Base-by-base conservation (phyloP, 2,329 filamentous ascomycete genomes). In the Juglanconis juglandina region DNA sequence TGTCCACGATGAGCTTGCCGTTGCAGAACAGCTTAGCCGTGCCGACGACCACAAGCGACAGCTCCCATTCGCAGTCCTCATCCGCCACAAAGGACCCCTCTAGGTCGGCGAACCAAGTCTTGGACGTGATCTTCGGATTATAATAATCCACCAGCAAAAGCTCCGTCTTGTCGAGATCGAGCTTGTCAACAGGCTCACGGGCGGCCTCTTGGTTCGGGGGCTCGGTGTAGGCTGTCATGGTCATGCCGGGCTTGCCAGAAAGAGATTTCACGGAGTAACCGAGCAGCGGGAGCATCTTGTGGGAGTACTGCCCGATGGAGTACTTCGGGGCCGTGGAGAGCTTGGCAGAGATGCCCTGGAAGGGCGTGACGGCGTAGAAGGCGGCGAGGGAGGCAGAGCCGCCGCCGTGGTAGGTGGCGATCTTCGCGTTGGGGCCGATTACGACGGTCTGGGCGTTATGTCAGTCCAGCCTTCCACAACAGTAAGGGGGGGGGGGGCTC, bases 281-380 rank as follows among this genome's bases (percentile, higher is more conserved):
- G 4, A 89, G 74, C 0, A 86, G 73, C 1, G 87, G 87, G 1
- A 88, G 77, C 64, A 86, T 78, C 68, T 86, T 86, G 72, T 89
- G 86, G 0, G 84, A 85, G 69, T 88, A 86, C 44, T 81, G 83
- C 9, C 87, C 87, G 48, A 87, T 80, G 1, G 82, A 78, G 68
- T 85, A 88, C 1, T 69, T 71, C 0, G 81, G 79, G 5, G 73
- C 59, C 0, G 70, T 71, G 10, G 68, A 70, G 1, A 83, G 73
- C 68, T 83, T 82, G 39, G 77, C 77, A 44, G 79, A 81, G 66
- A 92, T 90, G 6, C 88, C 89, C 59, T 90, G 87, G 33, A 88
- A 86, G 2, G 89, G 90, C 0, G 86, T 91, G 24, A 92, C 80
- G 52, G 88, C 88, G 61, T 88, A 86, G 74, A 89, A 90, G 6